Conservation (phyloP, 495 filamentous ascomycete species). For the Aspergillus bertholletiae region DNA sequence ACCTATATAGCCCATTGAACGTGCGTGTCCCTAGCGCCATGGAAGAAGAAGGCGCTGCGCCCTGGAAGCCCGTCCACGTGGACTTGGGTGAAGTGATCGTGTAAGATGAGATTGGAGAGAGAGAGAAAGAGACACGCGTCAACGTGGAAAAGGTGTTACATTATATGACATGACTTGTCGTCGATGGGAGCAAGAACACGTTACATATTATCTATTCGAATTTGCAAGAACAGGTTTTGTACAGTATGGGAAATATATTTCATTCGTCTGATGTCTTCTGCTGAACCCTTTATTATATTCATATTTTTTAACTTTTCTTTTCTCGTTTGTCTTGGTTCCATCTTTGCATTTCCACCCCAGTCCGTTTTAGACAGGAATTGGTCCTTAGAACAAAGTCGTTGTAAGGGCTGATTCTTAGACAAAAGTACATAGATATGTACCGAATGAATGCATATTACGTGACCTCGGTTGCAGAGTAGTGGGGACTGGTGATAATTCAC, state of each 20-base stretch:
- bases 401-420: conserved; percentile 16
- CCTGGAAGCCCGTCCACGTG: conserved; percentile 80
- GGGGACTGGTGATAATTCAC: not conserved
- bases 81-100: conserved; percentile 88
- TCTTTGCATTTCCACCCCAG: conserved; percentile 10
- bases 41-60: conserved; percentile 57
- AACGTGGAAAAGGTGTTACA: conserved; percentile 15
- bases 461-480: conserved; percentile 4
- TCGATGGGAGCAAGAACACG: conserved; percentile 2
- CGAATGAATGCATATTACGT: conserved; percentile 22
- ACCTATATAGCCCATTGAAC: conserved; percentile 79
- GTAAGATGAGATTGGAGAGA: conserved; percentile 35
- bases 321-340: not conserved
- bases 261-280: conserved; percentile 36
- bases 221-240: conserved; percentile 40
- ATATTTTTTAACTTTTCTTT: conserved; percentile 14
- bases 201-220: conserved; percentile 20
- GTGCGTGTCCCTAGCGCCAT: conserved; percentile 77
- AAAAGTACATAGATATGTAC: conserved; percentile 24
- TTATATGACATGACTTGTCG: conserved; percentile 15
- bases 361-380: conserved; percentile 3
- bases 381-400: conserved; percentile 1
- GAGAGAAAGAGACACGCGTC: conserved; percentile 2
- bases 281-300: conserved; percentile 17
- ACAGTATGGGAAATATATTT: conserved; percentile 42